phyloP scores from a whole-genome alignment of 2,329 filamentous ascomycete genomes.

The Drechslerella dactyloides region DNA sequence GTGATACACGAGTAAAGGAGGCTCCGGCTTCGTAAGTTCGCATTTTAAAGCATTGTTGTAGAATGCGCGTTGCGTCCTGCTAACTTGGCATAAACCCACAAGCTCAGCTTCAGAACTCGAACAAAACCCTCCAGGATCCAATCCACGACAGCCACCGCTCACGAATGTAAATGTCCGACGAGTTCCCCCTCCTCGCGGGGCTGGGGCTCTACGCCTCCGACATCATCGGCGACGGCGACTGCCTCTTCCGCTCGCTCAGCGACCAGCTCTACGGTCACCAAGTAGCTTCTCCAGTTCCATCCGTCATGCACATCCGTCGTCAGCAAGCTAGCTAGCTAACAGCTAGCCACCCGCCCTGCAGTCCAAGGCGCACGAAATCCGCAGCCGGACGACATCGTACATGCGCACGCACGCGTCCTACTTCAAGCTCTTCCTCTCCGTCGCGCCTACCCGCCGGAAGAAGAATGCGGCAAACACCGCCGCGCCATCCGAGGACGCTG shows the following conservation, averaged over 20 bases:
- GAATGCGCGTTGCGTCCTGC: conserved; percentile 10
- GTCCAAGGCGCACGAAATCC: conserved; percentile 60
- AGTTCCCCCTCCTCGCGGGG: conserved; percentile 66
- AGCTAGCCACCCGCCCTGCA: neutral
- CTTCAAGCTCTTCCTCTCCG: conserved; percentile 70
- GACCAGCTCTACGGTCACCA: conserved; percentile 53
- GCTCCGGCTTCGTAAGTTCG: too few relatives aligned
- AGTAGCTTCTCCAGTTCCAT: conserved; percentile 24
- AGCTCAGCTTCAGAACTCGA: neutral
- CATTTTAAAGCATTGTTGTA: conserved; percentile 27
- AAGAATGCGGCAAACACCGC: conserved; percentile 62
- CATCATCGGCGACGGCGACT: conserved; percentile 69
- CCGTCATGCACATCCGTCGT: neutral
- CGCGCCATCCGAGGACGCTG: conserved; percentile 64
- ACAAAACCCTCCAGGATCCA: too few relatives aligned
- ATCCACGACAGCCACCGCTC: neutral
- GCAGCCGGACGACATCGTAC: conserved; percentile 63
- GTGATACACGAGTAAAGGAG: too few relatives aligned
- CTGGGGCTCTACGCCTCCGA: conserved; percentile 67
- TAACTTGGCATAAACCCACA: too few relatives aligned
- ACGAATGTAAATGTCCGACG: conserved; percentile 56
- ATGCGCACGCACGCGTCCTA: conserved; percentile 68
- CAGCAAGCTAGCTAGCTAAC: neutral
- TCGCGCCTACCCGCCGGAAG: conserved; percentile 62
- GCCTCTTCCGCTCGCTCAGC: conserved; percentile 54